These are phyloP conservation scores for Carex myosuroides DNA, from an alignment of 176 grass and related monocot species.

Conservation along the genomic window DNA sequence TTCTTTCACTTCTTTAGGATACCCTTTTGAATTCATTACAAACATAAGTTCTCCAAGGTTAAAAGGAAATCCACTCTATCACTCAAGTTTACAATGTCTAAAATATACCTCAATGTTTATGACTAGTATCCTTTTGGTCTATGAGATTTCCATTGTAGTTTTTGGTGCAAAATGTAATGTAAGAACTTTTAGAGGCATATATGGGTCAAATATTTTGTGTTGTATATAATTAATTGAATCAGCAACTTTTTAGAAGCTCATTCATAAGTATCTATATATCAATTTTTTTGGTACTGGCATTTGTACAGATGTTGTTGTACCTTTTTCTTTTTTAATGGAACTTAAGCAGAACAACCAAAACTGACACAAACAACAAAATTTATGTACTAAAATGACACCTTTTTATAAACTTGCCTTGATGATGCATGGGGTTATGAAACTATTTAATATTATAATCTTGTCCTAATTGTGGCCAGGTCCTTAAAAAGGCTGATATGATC, in stretches of 20 bases:
- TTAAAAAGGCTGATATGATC: conserved; percentile 99
- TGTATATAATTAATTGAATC: neutral
- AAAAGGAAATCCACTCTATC: neutral
- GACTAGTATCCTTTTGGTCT: neutral
- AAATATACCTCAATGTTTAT: neutral
- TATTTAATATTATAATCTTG: conserved; percentile 13
- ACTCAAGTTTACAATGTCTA: neutral
- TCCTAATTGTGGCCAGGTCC: conserved; percentile 54
- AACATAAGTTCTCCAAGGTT: neutral
- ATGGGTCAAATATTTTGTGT: neutral
- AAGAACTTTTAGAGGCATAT: neutral
- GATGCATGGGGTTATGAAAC: conserved; percentile 1
- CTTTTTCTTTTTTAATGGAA: conserved; percentile 1
- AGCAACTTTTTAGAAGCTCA: neutral
- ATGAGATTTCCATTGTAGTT: conserved; percentile 1
- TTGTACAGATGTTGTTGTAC: neutral
- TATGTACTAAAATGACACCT: neutral
- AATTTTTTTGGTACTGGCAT: conserved; percentile 6
- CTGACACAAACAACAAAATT: neutral
- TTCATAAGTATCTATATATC: neutral
- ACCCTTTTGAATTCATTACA: neutral
- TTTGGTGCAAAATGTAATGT: neutral
- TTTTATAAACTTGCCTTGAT: neutral
- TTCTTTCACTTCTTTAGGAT: neutral
- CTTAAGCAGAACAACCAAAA: neutral